phyloP scores from a whole-genome alignment of 2,329 filamentous ascomycete species.

The Rhexocercosporidium sp. region DNA sequence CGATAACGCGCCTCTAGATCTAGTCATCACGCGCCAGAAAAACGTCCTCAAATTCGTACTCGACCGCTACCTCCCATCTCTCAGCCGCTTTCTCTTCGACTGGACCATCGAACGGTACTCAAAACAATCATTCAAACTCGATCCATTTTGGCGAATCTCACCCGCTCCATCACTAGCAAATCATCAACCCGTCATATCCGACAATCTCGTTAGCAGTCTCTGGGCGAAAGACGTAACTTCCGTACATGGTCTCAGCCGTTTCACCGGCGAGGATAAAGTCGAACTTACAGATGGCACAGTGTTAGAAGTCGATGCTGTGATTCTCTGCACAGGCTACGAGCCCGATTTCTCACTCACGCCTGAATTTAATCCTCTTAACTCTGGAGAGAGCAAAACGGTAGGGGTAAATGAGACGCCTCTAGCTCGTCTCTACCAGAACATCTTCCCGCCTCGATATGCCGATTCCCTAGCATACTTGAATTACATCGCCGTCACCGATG shows the following conservation, averaged over 20 bases:
- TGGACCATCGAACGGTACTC: conserved; percentile 22
- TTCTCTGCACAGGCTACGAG: conserved; percentile 45
- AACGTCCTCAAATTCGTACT: conserved; percentile 11
- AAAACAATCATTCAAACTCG: conserved; percentile 39
- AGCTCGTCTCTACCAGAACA: conserved; percentile 49
- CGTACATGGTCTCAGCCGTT: conserved; percentile 38
- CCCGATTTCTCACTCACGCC: conserved; percentile 34
- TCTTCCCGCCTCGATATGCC: conserved; percentile 51
- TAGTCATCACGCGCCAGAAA: conserved; percentile 43
- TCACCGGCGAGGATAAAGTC: conserved; percentile 31
- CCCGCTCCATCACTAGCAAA: conserved; percentile 39
- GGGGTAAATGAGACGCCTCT: conserved; percentile 27
- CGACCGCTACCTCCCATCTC: neutral
- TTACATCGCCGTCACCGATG: conserved; percentile 44
- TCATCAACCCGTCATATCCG: conserved; percentile 36
- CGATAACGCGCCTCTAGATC: conserved; percentile 37
- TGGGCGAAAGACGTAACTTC: conserved; percentile 38
- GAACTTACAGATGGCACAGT: conserved; percentile 41
- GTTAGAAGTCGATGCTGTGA: conserved; percentile 43
- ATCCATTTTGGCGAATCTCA: conserved; percentile 42
- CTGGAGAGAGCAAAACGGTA: neutral
- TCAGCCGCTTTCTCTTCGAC: conserved; percentile 7
- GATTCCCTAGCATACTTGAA: conserved; percentile 52
- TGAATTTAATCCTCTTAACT: conserved; percentile 4
- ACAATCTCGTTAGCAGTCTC: conserved; percentile 39